Base-by-base conservation (phyloP, 2,329 filamentous ascomycete genomes). In the Phialemoniopsis sp. region DNA sequence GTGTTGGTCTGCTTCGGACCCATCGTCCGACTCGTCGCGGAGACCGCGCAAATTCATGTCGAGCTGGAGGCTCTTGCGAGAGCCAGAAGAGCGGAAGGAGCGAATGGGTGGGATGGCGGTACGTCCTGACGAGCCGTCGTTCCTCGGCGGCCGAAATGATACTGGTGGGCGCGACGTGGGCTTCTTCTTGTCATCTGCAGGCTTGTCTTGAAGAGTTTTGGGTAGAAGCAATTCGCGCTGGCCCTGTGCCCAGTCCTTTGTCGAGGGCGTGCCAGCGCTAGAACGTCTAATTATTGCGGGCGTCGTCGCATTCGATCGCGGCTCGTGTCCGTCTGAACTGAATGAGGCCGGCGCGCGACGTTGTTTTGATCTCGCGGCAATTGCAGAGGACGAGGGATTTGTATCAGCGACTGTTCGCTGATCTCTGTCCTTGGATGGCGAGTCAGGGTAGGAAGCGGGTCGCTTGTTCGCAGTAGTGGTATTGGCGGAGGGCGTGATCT, bases 21-120 rank as follows among this genome's bases (percentile, higher is more conserved):
- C 46, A 33, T 54, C 59, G 37, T 68, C 64, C 39, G 70, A 67
- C 45, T 63, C 63, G 34, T 75, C 69, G 62, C 45, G 64, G 51
- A 18, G 62, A 62, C 39, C 65, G 63, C 31, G 57, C 34, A 26
- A 26, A 47, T 66, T 74, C 70, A 76, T 77, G 51, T 79, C 75
- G 49, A 73, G 60, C 13, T 60, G 60, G 17, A 72, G 59, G 55
- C 73, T 78, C 57, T 70, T 74, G 47, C 77, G 73, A 44, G 74
- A 74, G 49, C 70, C 72, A 29, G 76, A 78, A 18, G 75, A 77
- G 43, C 76, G 69, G 48, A 78, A 77, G 8, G 66, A 63, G 39
- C 76, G 70, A 52, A 78, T 78, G 8, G 75, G 75, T 13, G 75
- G 72, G 31, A 78, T 65, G 17, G 56, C 50, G 13, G 57, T 50